Evolutionary conservation across 306 rosid species (phyloP).

Genomic region (Senna tora): DNA sequence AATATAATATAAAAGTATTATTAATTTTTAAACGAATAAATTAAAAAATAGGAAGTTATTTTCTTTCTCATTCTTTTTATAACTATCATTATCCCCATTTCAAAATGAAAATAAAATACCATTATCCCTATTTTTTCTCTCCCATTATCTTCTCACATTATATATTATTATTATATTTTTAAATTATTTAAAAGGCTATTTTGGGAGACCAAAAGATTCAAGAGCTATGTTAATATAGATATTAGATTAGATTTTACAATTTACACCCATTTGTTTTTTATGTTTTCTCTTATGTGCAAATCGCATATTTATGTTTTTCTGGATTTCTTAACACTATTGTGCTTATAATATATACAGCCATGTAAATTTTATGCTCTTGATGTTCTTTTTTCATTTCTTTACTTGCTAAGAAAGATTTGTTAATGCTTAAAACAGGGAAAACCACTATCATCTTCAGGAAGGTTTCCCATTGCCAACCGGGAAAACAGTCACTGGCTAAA

Average conservation of each 20-base stretch:
- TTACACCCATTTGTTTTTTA: background rate
- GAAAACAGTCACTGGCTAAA: conserved; percentile 54
- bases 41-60: too few relatives aligned
- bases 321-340: conserved; percentile 20
- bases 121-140: too few relatives aligned
- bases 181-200: too few relatives aligned
- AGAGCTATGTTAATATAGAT: too few relatives aligned
- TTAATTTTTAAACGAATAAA: too few relatives aligned
- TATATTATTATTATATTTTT: too few relatives aligned
- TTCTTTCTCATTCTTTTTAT: too few relatives aligned
- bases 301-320: conserved; percentile 8
- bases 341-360: background rate
- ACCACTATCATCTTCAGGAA: conserved; percentile 39
- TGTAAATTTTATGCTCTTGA: conserved; percentile 19
- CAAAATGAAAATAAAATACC: too few relatives aligned
- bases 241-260: conserved; percentile 16
- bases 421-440: conserved; percentile 57
- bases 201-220: too few relatives aligned
- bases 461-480: conserved; percentile 46
- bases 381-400: conserved; percentile 5
- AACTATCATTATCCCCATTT: too few relatives aligned
- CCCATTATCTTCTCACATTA: too few relatives aligned
- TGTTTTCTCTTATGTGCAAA: conserved; percentile 24
- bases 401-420: conserved; percentile 23
- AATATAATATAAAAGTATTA: too few relatives aligned